Conservation (phyloP, 2,329 filamentous ascomycete genomes). For the Rhynchosporium secalis region DNA sequence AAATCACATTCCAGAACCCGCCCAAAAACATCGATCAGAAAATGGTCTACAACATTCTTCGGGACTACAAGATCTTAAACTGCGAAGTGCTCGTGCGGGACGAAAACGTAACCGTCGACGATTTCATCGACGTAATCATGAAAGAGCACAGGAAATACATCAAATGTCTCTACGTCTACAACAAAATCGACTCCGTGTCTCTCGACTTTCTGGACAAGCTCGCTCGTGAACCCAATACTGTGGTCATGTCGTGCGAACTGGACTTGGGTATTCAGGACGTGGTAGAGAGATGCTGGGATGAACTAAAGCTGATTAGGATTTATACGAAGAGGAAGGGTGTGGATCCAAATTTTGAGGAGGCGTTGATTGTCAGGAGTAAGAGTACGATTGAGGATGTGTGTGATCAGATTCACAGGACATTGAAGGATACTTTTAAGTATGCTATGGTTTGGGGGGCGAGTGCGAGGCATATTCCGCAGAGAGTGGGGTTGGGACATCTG, state of each 20-base stretch:
- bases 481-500: conserved; percentile 80
- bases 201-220: conserved; percentile 91
- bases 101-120: conserved; percentile 92
- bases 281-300: conserved; percentile 91
- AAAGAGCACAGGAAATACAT: conserved; percentile 99
- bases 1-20: conserved; percentile 90
- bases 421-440: conserved; percentile 99
- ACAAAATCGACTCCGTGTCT: conserved; percentile 96
- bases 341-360: conserved; percentile 87
- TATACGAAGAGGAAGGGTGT: conserved; percentile 96
- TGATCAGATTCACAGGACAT: conserved; percentile 85
- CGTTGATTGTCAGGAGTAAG: conserved; percentile 85
- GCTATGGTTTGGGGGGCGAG: conserved; percentile 97
- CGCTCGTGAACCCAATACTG: conserved; percentile 88
- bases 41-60: conserved; percentile 96
- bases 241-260: conserved; percentile 96
- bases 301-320: conserved; percentile 83
- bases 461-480: conserved; percentile 89
- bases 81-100: conserved; percentile 94
- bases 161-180: conserved; percentile 92
- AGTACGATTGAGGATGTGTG: conserved; percentile 96
- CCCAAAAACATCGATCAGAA: conserved; percentile 94
- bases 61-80: conserved; percentile 98
- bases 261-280: conserved; percentile 93
- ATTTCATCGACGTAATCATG: conserved; percentile 99